These are phyloP conservation scores for Agastache rugosa DNA, from an alignment of 257 asterid species.

Conservation along the genomic window DNA sequence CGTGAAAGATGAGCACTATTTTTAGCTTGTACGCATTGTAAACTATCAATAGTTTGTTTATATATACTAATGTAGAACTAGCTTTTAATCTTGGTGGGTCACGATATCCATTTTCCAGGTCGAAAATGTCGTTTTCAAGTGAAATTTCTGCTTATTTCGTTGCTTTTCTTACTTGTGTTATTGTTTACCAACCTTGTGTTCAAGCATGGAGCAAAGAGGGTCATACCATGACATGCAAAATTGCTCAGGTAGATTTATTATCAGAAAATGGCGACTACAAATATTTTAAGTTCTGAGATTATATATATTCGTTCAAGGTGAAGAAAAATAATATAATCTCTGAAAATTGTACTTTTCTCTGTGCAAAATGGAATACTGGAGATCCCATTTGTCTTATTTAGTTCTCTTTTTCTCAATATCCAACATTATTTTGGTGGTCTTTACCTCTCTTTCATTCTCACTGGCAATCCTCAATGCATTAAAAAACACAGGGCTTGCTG, in stretches of 20 bases:
- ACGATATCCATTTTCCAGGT: neutral
- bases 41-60: constrained; percentile 26
- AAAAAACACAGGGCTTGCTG: constrained; percentile 57
- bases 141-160: constrained; percentile 31
- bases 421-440: too few relatives aligned
- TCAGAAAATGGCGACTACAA: neutral
- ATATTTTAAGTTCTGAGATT: neutral
- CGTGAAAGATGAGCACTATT: constrained; percentile 36
- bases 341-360: too few relatives aligned
- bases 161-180: constrained; percentile 39
- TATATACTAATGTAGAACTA: constrained; percentile 32
- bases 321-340: too few relatives aligned
- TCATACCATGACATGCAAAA: constrained; percentile 82
- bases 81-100: constrained; percentile 33
- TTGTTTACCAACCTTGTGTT: constrained; percentile 48
- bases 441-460: neutral
- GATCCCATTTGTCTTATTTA: neutral
- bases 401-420: too few relatives aligned
- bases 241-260: constrained; percentile 71
- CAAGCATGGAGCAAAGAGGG: constrained; percentile 96
- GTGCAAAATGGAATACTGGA: neutral
- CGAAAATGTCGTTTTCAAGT: constrained; percentile 35
- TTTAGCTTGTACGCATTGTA: constrained; percentile 62
- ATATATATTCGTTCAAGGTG: too few relatives aligned
- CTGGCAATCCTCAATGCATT: neutral